Conservation (phyloP, 1,284 basidiomycete species). For the Porogramme epimiltina region DNA sequence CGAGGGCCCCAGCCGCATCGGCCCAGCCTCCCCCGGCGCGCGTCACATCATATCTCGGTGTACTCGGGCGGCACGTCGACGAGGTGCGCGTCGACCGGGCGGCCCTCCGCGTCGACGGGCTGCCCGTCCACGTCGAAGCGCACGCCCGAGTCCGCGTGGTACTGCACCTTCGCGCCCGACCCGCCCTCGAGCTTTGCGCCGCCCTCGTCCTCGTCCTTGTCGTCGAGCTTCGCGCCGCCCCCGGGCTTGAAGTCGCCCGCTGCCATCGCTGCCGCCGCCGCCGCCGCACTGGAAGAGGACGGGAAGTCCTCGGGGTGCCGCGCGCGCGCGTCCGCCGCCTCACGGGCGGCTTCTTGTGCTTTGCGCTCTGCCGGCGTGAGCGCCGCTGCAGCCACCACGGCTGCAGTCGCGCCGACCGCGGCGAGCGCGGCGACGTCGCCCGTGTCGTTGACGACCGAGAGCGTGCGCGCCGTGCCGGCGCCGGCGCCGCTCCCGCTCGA, state of each 20-base stretch:
- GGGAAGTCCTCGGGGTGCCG: background rate
- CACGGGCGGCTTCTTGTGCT: slow-evolving; percentile 14
- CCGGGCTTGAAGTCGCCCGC: too few relatives aligned
- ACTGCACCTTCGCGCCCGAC: too few relatives aligned
- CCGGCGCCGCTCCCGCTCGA: background rate
- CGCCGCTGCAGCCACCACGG: background rate
- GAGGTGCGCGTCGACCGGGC: background rate
- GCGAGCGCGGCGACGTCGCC: background rate
- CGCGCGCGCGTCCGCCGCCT: background rate
- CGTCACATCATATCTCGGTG: slow-evolving; percentile 20
- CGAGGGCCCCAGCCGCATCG: too few relatives aligned
- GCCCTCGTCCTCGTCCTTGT: too few relatives aligned
- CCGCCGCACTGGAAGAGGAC: too few relatives aligned
- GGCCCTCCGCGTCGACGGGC: slow-evolving; percentile 4
- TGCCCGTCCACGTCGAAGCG: slow-evolving; percentile 23
- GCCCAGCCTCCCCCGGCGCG: too few relatives aligned
- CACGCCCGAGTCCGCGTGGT: slow-evolving; percentile 26
- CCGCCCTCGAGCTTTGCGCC: too few relatives aligned
- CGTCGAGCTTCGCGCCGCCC: too few relatives aligned
- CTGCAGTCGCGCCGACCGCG: background rate
- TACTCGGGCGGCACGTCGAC: slow-evolving; percentile 26
- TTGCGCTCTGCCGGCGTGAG: slow-evolving; percentile 21
- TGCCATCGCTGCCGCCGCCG: too few relatives aligned
- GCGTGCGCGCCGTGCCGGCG: slow-evolving; percentile 7
- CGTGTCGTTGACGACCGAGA: slow-evolving; percentile 19